Base-by-base conservation (phyloP, 2,329 filamentous ascomycete species). In the Aureobasidium uvarum region DNA sequence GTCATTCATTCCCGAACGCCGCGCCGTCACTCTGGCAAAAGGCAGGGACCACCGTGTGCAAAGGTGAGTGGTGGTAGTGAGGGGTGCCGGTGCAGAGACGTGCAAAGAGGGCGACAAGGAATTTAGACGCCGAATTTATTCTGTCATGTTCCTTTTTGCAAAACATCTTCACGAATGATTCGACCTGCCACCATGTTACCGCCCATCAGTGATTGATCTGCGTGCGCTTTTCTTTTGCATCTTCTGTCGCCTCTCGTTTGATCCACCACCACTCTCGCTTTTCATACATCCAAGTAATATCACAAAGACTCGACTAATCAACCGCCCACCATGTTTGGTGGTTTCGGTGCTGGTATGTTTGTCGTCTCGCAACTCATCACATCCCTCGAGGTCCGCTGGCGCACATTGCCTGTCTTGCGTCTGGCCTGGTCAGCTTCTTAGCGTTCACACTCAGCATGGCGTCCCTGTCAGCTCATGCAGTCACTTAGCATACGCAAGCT, bases 321-420 rank as follows among this genome's bases (percentile, higher is more conserved):
- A 54, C 36, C 25, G 20, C n/a, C 25, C 60, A 52, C 23, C 51
- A 64, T 64, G 62, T 64, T 64, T 28, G 50, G 52, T 39, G 62
- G 51, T 28, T 56, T 64, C 36, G 51, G 62, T 25, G 62, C 62
- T 56, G 62, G 62, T 64, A 64, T 39, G 50, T 64, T 45, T 64
- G 45, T 62, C 20, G 36, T 62, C 45, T 63, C n/a, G 48, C 48
- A 48, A 43, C 8, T 36, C 20, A 28, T 51, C 28, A 51, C n/a
- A 39, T 25, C 16, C 31, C 25, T 51, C 33, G 20, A 51, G 58
- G 25, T 36, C 39, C 51, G 18, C 14, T 14, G 36, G 46, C 36
- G 10, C 11, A n/a, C 38, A 10, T 39, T 7, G 20, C 23, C 43
- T 45, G 11, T 54, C 43, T 38, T 38, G 56, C 41, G 5, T n/a